A percentile compares a stretch with the other conserved stretches of the same genome.
Evolutionary conservation across 176 grass and related monocot genomes (phyloP).

Genomic region (Areca catechu): DNA sequence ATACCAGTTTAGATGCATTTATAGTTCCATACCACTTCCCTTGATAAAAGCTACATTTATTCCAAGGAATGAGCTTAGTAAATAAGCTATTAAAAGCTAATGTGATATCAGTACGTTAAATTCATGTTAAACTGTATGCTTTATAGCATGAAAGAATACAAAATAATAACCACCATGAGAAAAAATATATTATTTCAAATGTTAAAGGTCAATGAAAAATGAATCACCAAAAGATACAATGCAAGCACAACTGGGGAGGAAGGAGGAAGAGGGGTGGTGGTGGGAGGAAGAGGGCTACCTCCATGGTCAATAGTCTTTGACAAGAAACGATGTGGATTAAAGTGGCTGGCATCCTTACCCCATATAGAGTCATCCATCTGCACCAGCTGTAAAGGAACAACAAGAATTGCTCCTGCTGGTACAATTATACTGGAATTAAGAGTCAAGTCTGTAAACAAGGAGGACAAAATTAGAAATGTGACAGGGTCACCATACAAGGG

Average conservation of each 20-base stretch:
- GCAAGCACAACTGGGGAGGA: no score
- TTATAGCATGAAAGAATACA: no score
- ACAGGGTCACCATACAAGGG: not conserved
- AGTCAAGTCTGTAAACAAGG: constrained; percentile 44
- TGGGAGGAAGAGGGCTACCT: constrained; percentile 22
- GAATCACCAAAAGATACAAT: no score
- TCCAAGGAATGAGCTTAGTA: no score
- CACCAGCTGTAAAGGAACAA: constrained; percentile 79
- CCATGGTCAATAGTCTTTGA: constrained; percentile 28
- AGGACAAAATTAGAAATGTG: constrained; percentile 16
- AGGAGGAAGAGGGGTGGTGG: no score
- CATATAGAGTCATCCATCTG: constrained; percentile 70
- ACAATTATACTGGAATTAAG: constrained; percentile 45
- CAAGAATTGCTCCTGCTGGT: constrained; percentile 61
- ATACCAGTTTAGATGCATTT: no score
- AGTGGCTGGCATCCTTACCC: constrained; percentile 66
- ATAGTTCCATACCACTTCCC: no score
- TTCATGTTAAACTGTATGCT: no score
- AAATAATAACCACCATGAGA: no score
- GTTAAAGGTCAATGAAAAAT: not conserved
- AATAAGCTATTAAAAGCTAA: no score
- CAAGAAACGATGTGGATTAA: constrained; percentile 60
- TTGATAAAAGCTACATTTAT: no score
- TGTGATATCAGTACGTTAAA: no score
- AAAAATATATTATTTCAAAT: not conserved